Conservation (phyloP, 331 rosid species). For the Quercus lobata region DNA sequence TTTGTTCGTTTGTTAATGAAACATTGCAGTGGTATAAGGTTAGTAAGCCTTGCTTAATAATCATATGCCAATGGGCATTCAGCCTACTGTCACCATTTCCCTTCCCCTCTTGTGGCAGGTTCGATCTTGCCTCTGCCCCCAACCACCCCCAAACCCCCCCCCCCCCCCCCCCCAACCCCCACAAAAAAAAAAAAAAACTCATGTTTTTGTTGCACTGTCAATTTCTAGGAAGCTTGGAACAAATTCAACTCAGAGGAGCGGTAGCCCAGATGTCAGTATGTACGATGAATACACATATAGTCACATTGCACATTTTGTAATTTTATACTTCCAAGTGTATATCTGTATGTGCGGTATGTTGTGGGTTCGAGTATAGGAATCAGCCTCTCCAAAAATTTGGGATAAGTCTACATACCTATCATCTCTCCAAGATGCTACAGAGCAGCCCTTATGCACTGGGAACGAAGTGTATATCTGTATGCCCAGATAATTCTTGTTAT, state of each 20-base stretch:
- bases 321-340: conserved; percentile 22
- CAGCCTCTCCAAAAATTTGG: no score
- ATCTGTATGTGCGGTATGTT: background rate
- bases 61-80: background rate
- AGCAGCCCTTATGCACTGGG: no score
- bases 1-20: background rate
- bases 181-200: background rate
- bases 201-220: background rate
- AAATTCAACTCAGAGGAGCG: conserved; percentile 85
- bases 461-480: conserved; percentile 12
- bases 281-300: background rate
- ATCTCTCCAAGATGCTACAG: no score
- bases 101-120: no score
- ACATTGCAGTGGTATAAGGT: background rate
- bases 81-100: no score
- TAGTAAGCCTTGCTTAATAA: background rate
- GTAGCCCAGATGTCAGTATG: conserved; percentile 16
- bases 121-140: no score
- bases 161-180: no score
- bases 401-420: no score
- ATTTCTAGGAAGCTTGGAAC: conserved; percentile 82
- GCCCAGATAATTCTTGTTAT: background rate
- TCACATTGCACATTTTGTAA: conserved; percentile 16
- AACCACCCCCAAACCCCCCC: no score
- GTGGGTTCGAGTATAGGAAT: no score